Base-by-base conservation (phyloP, 306 rosid genomes). In the Cucumis cinereus region DNA sequence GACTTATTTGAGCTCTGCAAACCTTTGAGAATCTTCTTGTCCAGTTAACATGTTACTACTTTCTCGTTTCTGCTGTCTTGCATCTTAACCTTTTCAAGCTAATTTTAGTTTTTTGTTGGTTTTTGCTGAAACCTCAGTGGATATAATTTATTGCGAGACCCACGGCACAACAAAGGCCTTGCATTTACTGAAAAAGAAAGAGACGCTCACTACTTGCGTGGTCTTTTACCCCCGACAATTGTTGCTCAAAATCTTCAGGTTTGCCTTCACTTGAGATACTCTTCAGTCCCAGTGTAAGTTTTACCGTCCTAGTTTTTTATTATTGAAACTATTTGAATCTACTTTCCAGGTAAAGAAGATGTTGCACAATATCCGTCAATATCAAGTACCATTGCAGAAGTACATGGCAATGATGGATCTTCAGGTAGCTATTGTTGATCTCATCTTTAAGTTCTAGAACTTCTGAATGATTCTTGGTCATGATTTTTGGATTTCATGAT, bases 331-430 rank as follows among this genome's bases (percentile, higher is more conserved):
- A 23, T 59, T 73, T 33, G 60, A n/a, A 23, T 10, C 56, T 9
- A 17, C 74, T 85, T 72, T 24, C 77, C 82, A 93, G 98, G 95
- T 92, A 83, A 92, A 87, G 85, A 89, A 91, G 87, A 75, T 88
- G 96, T 81, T 94, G 76, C 86, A 84, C 75, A 83, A 79, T 64
- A 81, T 94, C 70, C 96, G 97, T 61, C 90, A 80, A 55, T 94
- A 91, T 84, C 87, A 91, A 79, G 89, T 92, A 75, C 98, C 98
- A 50, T 75, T 94, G 82, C 98, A 90, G 80, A 94, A 86, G 85
- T 94, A 90, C 84, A 82, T 88, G 84, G 93, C 93, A 64, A 91
- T 94, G 98, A 94, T 92, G 96, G 96, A 89, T 85, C 97, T 94
- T 85, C 98, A 94, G 95, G 98, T 93, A 77, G 40, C 81, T 63